Conservation (phyloP, 768 basidiomycete genomes). For the Gautieria morchelliformis region DNA sequence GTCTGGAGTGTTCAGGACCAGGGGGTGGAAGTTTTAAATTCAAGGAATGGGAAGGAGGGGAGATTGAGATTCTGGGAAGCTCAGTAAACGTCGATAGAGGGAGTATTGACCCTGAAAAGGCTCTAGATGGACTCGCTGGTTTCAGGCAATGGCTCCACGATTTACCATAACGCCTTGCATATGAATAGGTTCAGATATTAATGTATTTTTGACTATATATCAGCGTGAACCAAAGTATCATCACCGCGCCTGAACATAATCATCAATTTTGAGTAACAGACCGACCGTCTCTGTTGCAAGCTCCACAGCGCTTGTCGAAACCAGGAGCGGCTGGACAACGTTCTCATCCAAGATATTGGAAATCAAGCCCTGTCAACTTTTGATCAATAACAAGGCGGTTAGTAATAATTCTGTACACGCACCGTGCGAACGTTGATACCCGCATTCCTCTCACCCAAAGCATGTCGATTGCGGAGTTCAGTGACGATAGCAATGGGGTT, state of each 20-base stretch:
- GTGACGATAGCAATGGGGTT: conserved; percentile 98
- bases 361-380: conserved; percentile 65
- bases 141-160: conserved; percentile 7
- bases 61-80: conserved; percentile 57
- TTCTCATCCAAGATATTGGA: conserved; percentile 97
- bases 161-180: neutral
- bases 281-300: conserved; percentile 97
- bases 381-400: neutral
- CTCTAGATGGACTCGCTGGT: neutral
- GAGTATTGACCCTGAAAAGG: conserved; percentile 1
- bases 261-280: conserved; percentile 90
- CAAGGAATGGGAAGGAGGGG: conserved; percentile 77
- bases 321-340: conserved; percentile 91
- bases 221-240: neutral
- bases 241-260: conserved; percentile 30
- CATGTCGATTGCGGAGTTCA: conserved; percentile 93
- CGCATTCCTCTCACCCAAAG: conserved; percentile 86
- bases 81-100: conserved; percentile 31
- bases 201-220: conserved; percentile 6
- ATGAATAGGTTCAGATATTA: neutral
- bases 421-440: conserved; percentile 99
- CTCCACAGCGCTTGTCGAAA: conserved; percentile 92
- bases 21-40: conserved; percentile 56
- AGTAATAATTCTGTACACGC: conserved; percentile 15
- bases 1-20: conserved; percentile 56